Base-by-base conservation (phyloP, 2,329 filamentous ascomycete species). In the Monascus ruber region DNA sequence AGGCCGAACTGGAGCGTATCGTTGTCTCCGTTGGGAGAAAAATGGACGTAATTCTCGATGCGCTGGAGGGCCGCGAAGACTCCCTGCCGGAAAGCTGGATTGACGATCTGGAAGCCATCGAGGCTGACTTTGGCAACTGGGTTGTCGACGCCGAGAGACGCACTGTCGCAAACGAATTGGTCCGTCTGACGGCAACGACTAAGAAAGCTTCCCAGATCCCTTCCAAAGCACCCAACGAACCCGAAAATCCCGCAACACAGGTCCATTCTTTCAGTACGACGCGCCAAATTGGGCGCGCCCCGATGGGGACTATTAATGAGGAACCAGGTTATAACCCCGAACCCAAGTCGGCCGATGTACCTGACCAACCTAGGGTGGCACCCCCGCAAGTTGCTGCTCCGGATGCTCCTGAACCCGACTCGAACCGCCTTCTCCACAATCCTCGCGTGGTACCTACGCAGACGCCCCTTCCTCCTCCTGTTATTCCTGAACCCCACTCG, bases 51-150 rank as follows among this genome's bases (percentile, higher is more conserved):
- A 86, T 95, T 74, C 72, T 98, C 9, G 88, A 98, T 60, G 73
- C 77, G 27, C 70, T 96, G 2, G 91, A 96, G 60, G 88, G 86
- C 1, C 72, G 79, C 39, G 72, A 82, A 33, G 91, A 98, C 53
- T 85, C 83, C 0, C 67, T 98, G 6, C 91, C 91, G 0, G 83
- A 93, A 32, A 59, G 68, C 26, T 98, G 89, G 91, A 77, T 96
- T 40, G 85, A 94, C 51, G 74, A 80, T 4, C 81, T 96, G 65
- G 91, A 96, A 58, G 63, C 66, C 0, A 69, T 93, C 4, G 91
- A 98, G 59, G 69, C 73, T 7, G 75, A 80, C 26, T 94, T 89
- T 60, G 76, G 79, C 5, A 74, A 79, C 24, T 98, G 91, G 91
- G 77, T 80, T 33, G 79, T 82, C 35, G 73, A 81, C 35, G 87